Conservation (phyloP, 345 rosid genomes). For the Corymbia maculata region DNA sequence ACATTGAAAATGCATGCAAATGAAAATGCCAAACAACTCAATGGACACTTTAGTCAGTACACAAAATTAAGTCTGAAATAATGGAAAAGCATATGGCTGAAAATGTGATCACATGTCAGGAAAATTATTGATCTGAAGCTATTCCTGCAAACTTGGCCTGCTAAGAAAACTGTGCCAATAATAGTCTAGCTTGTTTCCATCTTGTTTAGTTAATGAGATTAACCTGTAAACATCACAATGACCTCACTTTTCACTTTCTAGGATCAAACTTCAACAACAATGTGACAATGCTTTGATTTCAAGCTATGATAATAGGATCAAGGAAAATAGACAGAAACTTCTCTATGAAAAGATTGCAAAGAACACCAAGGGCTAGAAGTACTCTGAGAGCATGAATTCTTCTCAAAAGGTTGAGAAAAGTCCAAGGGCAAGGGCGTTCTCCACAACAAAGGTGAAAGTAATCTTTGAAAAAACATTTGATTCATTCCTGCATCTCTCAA, state of each 20-base stretch:
- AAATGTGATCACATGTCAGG: background rate
- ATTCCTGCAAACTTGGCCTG: background rate
- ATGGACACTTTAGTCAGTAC: background rate
- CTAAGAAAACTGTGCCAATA: background rate
- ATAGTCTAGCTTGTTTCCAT: background rate
- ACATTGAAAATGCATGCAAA: background rate
- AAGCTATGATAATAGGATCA: background rate
- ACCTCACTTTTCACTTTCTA: background rate
- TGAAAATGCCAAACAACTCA: background rate
- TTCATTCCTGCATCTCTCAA: background rate
- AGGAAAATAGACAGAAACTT: background rate
- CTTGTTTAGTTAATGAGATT: background rate
- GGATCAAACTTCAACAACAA: background rate
- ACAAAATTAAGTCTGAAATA: background rate
- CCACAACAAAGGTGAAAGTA: background rate
- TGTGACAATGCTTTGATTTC: background rate
- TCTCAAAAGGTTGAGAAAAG: background rate
- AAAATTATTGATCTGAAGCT: background rate
- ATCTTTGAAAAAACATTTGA: background rate
- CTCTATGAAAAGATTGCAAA: background rate
- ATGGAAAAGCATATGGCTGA: background rate
- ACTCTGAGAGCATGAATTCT: background rate
- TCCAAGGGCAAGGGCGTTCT: background rate
- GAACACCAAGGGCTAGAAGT: background rate
- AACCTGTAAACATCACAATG: background rate